These are phyloP conservation scores for Xylona heveae DNA, from an alignment of 495 filamentous ascomycete species.

Conservation along the genomic window DNA sequence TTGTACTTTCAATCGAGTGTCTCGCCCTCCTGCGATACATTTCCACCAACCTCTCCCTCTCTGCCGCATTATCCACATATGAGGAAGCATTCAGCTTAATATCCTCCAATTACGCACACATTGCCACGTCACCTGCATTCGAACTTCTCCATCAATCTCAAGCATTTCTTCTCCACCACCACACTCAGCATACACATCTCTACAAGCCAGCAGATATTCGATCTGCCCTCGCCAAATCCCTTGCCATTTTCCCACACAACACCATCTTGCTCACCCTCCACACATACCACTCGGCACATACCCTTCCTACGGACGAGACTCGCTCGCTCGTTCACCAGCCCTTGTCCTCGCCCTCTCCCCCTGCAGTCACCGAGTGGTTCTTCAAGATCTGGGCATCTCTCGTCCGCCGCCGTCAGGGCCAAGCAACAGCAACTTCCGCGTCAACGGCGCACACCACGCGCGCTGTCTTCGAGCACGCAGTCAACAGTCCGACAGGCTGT, in stretches of 20 bases:
- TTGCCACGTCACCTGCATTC: conserved; percentile 3
- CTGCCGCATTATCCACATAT: conserved; percentile 16
- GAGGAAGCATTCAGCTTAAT: conserved; percentile 16
- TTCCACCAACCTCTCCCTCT: conserved; percentile 14
- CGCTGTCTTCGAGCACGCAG: conserved; percentile 49
- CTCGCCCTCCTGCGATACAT: conserved; percentile 45
- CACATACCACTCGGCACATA: too few relatives aligned
- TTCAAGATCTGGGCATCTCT: conserved; percentile 58
- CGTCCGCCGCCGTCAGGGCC: too few relatives aligned
- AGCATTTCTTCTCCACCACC: conserved; percentile 42
- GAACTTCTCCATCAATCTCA: conserved; percentile 16
- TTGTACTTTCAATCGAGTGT: conserved; percentile 34
- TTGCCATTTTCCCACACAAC: conserved; percentile 50
- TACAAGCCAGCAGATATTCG: conserved; percentile 46
- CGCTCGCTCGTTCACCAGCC: too few relatives aligned
- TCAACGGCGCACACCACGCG: conserved; percentile 38
- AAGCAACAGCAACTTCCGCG: conserved; percentile 19
- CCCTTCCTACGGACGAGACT: too few relatives aligned
- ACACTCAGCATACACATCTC: conserved; percentile 29
- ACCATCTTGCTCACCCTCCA: conserved; percentile 54
- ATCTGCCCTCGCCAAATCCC: conserved; percentile 30
- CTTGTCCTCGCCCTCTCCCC: too few relatives aligned
- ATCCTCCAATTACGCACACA: conserved; percentile 13
- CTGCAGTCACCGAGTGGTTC: conserved; percentile 34
- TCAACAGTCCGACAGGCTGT: conserved; percentile 20